phyloP scores from a whole-genome alignment of 108 stramenopile species.

The Pseudonitzschia pungens region DNA sequence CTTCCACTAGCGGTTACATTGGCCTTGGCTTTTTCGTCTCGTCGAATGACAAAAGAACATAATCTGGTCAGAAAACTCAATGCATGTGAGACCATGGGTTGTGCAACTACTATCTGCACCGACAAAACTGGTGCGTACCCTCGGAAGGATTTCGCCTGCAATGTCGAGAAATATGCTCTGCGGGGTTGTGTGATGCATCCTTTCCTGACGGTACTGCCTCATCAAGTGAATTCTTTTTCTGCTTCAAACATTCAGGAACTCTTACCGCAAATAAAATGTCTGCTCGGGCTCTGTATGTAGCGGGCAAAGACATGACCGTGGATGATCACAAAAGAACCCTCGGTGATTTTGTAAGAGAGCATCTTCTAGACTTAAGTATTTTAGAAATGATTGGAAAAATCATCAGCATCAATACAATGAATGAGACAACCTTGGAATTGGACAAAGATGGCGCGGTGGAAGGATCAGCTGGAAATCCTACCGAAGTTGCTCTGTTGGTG shows the following conservation, averaged over 20 bases:
- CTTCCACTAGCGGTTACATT: slow-evolving; percentile 96
- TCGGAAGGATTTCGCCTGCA: background rate
- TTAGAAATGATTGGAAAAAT: slow-evolving; percentile 49
- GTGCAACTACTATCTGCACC: slow-evolving; percentile 98
- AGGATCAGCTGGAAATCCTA: slow-evolving; percentile 85
- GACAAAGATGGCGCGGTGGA: slow-evolving; percentile 38
- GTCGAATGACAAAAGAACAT: slow-evolving; percentile 93
- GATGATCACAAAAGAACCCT: slow-evolving; percentile 54
- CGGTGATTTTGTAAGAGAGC: slow-evolving; percentile 51
- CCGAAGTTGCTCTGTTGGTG: slow-evolving; percentile 90
- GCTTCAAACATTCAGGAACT: slow-evolving; percentile 55
- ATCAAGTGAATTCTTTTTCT: slow-evolving; percentile 14
- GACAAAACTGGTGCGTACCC: slow-evolving; percentile 85
- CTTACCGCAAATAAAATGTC: slow-evolving; percentile 98
- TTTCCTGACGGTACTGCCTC: too few relatives aligned
- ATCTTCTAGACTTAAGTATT: slow-evolving; percentile 29
- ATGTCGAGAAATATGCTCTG: too few relatives aligned
- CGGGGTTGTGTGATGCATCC: too few relatives aligned
- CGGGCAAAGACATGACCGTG: slow-evolving; percentile 45
- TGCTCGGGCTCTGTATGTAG: slow-evolving; percentile 63
- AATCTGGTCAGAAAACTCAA: slow-evolving; percentile 95
- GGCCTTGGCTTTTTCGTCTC: slow-evolving; percentile 89
- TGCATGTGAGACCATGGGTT: slow-evolving; percentile 99
- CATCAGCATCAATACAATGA: slow-evolving; percentile 81
- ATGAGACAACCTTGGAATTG: slow-evolving; percentile 68